These are phyloP conservation scores for Amauroascus verrucosus DNA, from an alignment of 2,329 filamentous ascomycete genomes.

Conservation along the genomic window DNA sequence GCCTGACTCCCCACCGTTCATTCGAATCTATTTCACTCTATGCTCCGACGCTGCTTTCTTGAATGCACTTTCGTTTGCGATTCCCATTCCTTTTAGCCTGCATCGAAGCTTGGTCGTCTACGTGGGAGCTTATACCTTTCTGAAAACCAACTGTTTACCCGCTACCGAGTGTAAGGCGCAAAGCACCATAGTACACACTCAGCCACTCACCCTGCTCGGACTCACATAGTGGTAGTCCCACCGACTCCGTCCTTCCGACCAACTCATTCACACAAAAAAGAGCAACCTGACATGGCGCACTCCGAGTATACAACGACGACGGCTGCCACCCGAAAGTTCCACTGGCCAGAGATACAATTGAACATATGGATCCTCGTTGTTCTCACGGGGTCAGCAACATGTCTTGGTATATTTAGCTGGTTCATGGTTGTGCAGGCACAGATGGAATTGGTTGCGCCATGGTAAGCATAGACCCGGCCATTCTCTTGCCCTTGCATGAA, in stretches of 20 bases:
- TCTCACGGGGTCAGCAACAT: constrained; percentile 46
- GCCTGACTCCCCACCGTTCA: constrained; percentile 10
- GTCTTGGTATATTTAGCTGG: constrained; percentile 51
- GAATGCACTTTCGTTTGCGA: not conserved
- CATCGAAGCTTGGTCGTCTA: not conserved
- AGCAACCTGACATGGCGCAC: constrained; percentile 5
- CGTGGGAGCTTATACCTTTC: not conserved
- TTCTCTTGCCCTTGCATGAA: constrained; percentile 1
- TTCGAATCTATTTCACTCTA: not conserved
- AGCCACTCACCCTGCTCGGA: not conserved
- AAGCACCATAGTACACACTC: too few species aligned
- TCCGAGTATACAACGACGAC: constrained; percentile 10
- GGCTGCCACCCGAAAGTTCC: constrained; percentile 38
- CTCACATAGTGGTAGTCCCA: not conserved
- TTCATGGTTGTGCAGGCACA: constrained; percentile 50
- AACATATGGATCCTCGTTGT: constrained; percentile 57
- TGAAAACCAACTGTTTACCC: not conserved
- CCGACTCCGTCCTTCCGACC: not conserved
- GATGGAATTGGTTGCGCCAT: constrained; percentile 48
- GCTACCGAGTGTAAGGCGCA: not conserved
- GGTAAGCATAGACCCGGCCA: constrained; percentile 36
- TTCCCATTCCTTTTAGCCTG: not conserved
- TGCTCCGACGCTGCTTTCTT: not conserved
- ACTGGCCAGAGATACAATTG: constrained; percentile 55
- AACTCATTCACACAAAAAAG: not conserved